These are phyloP conservation scores for Lasiosphaeria ovina DNA, from an alignment of 495 filamentous ascomycete genomes.

Conservation along the genomic window DNA sequence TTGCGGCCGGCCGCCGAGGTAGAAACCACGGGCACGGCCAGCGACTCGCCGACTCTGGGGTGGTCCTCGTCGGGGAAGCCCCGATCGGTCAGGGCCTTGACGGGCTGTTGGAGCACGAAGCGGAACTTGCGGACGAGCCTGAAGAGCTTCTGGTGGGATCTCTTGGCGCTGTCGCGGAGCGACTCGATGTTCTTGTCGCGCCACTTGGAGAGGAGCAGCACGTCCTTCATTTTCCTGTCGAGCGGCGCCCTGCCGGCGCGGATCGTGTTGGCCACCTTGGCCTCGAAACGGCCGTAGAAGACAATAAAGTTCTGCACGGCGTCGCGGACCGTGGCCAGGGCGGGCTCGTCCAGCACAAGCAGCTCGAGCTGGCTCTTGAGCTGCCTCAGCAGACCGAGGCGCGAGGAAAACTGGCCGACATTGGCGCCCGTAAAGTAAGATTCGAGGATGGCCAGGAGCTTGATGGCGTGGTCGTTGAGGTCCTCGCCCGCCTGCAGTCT, in stretches of 20 bases:
- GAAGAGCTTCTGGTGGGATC: constrained; percentile 89
- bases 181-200: constrained; percentile 93
- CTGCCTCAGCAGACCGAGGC: constrained; percentile 69
- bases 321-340: constrained; percentile 51
- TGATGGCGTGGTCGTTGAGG: constrained; percentile 60
- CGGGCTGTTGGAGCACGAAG: constrained; percentile 66
- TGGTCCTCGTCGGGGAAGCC: constrained; percentile 59
- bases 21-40: background rate
- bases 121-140: constrained; percentile 88
- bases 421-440: constrained; percentile 71
- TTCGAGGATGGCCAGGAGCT: constrained; percentile 68
- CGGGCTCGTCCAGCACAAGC: constrained; percentile 53
- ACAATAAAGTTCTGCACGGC: constrained; percentile 74
- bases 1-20: constrained; percentile 45
- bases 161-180: constrained; percentile 78
- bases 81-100: constrained; percentile 59
- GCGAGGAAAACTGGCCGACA: constrained; percentile 73
- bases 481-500: constrained; percentile 54
- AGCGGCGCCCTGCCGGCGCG: constrained; percentile 60
- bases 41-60: background rate
- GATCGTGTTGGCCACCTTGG: constrained; percentile 60
- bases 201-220: constrained; percentile 88
- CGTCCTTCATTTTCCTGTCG: constrained; percentile 84
- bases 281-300: constrained; percentile 67
- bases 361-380: constrained; percentile 64